Evolutionary conservation across 2,329 filamentous ascomycete species (phyloP), one percentile per base, ranked within the genome.

Genomic region (Fusarium sarcochroum): DNA sequence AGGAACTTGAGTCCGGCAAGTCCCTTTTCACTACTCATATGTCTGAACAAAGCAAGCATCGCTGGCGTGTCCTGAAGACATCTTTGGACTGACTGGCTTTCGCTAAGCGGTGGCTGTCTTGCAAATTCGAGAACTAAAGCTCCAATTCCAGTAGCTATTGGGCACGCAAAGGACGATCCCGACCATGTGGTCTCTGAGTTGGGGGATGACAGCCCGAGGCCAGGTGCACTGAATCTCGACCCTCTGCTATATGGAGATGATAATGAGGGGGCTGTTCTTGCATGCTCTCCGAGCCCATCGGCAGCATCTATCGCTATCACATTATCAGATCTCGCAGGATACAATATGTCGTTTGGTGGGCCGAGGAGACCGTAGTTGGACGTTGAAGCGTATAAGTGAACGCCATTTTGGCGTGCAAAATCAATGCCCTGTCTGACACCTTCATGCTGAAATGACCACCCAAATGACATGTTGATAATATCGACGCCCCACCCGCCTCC

Each of bases 391-490:
- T 34, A 34, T 14, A 47, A 5, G 4, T 47, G 45, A 1, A 47
- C 45, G 8, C 45, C 45, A 0, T 47, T 47, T 1, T 47, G 45
- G 1, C 45, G 45, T 8, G 45, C 45, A 5, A 47, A 23, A 7
- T 47, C 15, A 14, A 47, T 47, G 14, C 27, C 30, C 21, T 17
- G 7, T 20, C 45, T 25, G 0, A 47, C 27, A 5, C 45, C 30
- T 14, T 23, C 14, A 15, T 47, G 18, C 9, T 47, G 3, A 18
- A 34, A 47, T 47, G 45, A 27, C 45, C 45, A 47, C 0, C 45
- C 45, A n/a, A 47, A 47, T 15, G 45, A 47, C 45, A 47, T 47
- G 3, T 47, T 47, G 14, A 47, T 35, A 18, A 47, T 47, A 47
- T 47, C 45, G 8, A 47, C 45, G 3, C 45, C 45, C 45, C 45